phyloP scores from a whole-genome alignment of 2,329 filamentous ascomycete species.

The Colletotrichum coccodes region DNA sequence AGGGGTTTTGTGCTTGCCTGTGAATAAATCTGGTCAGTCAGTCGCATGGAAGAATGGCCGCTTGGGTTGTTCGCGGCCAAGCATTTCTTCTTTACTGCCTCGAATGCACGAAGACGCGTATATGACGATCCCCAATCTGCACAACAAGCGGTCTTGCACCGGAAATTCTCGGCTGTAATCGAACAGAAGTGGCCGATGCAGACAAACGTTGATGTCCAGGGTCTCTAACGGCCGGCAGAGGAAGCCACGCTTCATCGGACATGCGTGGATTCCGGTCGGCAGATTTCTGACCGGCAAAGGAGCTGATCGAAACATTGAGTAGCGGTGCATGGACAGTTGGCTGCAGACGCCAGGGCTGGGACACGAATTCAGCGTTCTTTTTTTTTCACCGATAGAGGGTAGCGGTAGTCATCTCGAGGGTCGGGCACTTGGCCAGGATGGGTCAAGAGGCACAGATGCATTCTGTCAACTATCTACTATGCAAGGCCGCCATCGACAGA shows the following conservation, averaged over 20 bases:
- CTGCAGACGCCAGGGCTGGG: not conserved
- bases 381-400: not conserved
- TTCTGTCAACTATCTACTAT: not conserved
- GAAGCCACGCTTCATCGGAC: not conserved
- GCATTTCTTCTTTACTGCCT: conserved; percentile 13
- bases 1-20: not conserved
- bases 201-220: not conserved
- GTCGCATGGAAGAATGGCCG: not conserved
- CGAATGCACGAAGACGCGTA: conserved; percentile 5
- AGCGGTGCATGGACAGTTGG: not conserved
- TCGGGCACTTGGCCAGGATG: not conserved
- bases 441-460: not conserved
- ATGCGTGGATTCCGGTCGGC: conserved; percentile 13
- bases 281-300: conserved; percentile 9
- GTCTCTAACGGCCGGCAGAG: not conserved
- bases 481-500: not conserved
- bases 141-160: not conserved
- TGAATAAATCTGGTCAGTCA: not conserved
- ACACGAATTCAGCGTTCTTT: too few species aligned
- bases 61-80: not conserved
- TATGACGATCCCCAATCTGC: not conserved
- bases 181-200: conserved; percentile 13
- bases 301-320: conserved; percentile 9
- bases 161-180: not conserved
- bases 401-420: conserved; percentile 2